Percentiles rank a stretch among this genome's conserved stretches.
phyloP scores from a whole-genome alignment of 352 stramenopile species.

The Ophiocytium majus region DNA sequence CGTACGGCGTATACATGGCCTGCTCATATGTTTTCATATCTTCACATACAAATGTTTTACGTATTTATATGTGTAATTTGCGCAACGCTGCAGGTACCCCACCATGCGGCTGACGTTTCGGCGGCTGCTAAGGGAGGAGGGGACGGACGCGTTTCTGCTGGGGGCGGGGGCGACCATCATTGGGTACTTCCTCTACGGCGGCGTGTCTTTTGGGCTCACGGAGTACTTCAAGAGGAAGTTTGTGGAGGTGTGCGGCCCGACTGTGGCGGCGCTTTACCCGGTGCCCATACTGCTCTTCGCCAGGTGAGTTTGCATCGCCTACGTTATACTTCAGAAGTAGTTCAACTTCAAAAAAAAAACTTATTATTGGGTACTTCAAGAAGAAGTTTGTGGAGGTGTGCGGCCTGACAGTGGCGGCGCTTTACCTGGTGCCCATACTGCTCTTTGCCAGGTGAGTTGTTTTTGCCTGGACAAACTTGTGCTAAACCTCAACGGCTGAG shows the following conservation, averaged over 20 bases:
- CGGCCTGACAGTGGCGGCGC: background rate
- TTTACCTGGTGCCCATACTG: background rate
- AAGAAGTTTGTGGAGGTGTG: too few species aligned
- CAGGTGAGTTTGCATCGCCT: conserved; percentile 39
- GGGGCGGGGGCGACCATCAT: conserved; percentile 51
- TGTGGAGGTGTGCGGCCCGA: conserved; percentile 50
- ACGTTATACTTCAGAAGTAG: too few species aligned
- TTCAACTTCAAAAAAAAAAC: too few species aligned
- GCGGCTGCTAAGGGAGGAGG: conserved; percentile 48
- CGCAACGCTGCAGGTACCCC: conserved; percentile 44
- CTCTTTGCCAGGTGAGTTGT: too few species aligned
- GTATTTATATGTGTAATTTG: too few species aligned
- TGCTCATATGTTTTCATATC: too few species aligned
- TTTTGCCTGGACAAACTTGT: too few species aligned
- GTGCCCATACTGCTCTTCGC: conserved; percentile 52
- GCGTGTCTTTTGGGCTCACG: conserved; percentile 50
- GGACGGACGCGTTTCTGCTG: conserved; percentile 46
- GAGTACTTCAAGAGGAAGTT: conserved; percentile 56
- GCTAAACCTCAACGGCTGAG: too few species aligned
- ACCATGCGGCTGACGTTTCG: conserved; percentile 35
- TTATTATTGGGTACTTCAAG: too few species aligned
- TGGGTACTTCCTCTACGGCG: conserved; percentile 57
- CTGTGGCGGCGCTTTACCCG: conserved; percentile 52
- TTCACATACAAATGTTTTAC: too few species aligned
- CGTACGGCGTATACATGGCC: too few species aligned